A percentile compares a stretch with the other conserved stretches of the same genome.
Evolutionary conservation across 2,329 filamentous ascomycete species (phyloP).

Genomic region (Microsporum canis): DNA sequence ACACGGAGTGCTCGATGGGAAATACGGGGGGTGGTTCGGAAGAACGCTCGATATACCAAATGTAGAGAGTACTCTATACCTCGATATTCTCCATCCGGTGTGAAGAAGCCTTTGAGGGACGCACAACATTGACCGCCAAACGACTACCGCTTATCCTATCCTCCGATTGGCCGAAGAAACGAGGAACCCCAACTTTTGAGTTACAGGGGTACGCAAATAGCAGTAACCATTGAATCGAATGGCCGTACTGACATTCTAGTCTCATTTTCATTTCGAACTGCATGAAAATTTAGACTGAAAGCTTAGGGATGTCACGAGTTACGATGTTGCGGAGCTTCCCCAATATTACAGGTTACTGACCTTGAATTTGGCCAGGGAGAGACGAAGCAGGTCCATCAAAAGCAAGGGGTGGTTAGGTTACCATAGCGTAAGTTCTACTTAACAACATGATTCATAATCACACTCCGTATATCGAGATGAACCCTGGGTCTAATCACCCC

Average conservation of each 20-base stretch:
- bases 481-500: background rate
- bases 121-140: background rate
- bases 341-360: background rate
- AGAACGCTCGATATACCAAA: too few relatives aligned
- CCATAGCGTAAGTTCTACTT: background rate
- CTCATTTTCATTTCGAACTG: background rate
- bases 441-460: background rate
- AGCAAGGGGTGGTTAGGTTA: background rate
- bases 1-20: background rate
- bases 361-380: background rate
- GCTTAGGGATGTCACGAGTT: background rate
- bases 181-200: background rate
- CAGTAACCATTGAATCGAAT: background rate
- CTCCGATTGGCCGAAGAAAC: background rate
- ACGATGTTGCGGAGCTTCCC: background rate
- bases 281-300: background rate
- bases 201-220: background rate
- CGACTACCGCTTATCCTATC: background rate
- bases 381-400: background rate
- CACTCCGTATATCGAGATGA: background rate
- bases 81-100: too few relatives aligned
- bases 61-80: too few relatives aligned
- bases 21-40: background rate
- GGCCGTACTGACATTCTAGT: background rate
- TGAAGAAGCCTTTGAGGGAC: too few relatives aligned